Evolutionary conservation across 352 stramenopile species (phyloP).

Genomic region (Phytopythium litorale): DNA sequence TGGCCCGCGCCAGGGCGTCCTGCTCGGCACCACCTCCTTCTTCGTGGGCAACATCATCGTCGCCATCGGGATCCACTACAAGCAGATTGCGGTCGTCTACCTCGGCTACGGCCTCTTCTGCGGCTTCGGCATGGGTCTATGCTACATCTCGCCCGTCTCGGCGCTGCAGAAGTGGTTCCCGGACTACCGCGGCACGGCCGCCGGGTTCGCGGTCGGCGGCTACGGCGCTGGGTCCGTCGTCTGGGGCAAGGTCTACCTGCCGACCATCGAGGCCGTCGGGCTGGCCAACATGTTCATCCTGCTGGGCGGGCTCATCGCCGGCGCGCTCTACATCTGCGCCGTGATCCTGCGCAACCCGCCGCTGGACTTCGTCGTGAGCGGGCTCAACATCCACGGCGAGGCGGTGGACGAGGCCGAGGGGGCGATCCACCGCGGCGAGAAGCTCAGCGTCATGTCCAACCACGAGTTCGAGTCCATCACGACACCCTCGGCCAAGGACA

Average conservation of each 20-base stretch:
- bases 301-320: constrained; percentile 37
- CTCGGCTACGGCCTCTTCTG: constrained; percentile 65
- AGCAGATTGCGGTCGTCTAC: constrained; percentile 54
- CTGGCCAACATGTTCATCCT: constrained; percentile 47
- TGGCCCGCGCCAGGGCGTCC: constrained; percentile 37
- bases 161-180: constrained; percentile 76
- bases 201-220: constrained; percentile 55
- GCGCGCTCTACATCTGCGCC: constrained; percentile 36
- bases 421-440: constrained; percentile 21
- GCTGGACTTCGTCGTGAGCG: constrained; percentile 33
- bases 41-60: constrained; percentile 51
- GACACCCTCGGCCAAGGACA: constrained; percentile 23
- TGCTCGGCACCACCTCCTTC: constrained; percentile 39
- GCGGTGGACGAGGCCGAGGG: constrained; percentile 23
- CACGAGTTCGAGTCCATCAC: constrained; percentile 39
- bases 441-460: constrained; percentile 27
- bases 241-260: constrained; percentile 58
- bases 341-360: constrained; percentile 44
- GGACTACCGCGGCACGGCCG: constrained; percentile 60
- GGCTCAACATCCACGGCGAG: constrained; percentile 59
- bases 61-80: constrained; percentile 45
- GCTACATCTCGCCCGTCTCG: constrained; percentile 64
- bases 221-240: constrained; percentile 58
- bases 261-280: constrained; percentile 37
- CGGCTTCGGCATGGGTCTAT: constrained; percentile 57